These are phyloP conservation scores for Flagelloscypha sp. DNA, from an alignment of 768 basidiomycete species.

Conservation along the genomic window DNA sequence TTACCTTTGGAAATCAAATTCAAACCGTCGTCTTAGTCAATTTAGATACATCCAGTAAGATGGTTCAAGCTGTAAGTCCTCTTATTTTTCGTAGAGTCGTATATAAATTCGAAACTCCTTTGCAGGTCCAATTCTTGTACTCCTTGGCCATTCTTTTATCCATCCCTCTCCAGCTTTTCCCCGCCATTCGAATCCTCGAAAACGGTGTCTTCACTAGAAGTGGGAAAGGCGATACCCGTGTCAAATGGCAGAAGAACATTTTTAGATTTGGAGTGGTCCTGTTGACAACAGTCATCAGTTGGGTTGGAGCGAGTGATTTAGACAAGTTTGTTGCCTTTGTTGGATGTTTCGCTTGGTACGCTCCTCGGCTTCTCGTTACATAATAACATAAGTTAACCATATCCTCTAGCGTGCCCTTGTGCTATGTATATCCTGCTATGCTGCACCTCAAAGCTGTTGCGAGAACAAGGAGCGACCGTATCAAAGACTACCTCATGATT, in stretches of 20 bases:
- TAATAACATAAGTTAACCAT: too few relatives aligned
- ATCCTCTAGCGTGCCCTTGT: conserved; percentile 78
- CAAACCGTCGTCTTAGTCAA: conserved; percentile 95
- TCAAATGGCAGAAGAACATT: conserved; percentile 98
- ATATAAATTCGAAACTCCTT: conserved; percentile 1
- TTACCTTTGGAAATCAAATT: conserved; percentile 79
- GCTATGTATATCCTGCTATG: conserved; percentile 92
- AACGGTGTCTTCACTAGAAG: conserved; percentile 85
- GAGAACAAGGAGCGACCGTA: conserved; percentile 55
- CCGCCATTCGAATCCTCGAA: conserved; percentile 94
- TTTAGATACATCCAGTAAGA: conserved; percentile 70
- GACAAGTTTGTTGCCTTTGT: conserved; percentile 95
- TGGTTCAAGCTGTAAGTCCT: conserved; percentile 75
- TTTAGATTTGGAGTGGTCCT: conserved; percentile 70
- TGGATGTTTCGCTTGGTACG: conserved; percentile 91
- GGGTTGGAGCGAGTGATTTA: conserved; percentile 77
- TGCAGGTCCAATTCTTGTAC: conserved; percentile 75
- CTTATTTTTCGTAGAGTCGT: conserved; percentile 12
- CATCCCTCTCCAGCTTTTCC: conserved; percentile 93
- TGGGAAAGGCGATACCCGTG: conserved; percentile 69
- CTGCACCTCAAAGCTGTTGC: conserved; percentile 86
- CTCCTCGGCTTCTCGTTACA: conserved; percentile 7
- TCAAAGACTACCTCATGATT: conserved; percentile 64
- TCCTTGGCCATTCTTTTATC: conserved; percentile 90
- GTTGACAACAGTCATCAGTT: conserved; percentile 74